Conservation (phyloP, 129 eudicot genomes). For the Flaveria bidentis region DNA sequence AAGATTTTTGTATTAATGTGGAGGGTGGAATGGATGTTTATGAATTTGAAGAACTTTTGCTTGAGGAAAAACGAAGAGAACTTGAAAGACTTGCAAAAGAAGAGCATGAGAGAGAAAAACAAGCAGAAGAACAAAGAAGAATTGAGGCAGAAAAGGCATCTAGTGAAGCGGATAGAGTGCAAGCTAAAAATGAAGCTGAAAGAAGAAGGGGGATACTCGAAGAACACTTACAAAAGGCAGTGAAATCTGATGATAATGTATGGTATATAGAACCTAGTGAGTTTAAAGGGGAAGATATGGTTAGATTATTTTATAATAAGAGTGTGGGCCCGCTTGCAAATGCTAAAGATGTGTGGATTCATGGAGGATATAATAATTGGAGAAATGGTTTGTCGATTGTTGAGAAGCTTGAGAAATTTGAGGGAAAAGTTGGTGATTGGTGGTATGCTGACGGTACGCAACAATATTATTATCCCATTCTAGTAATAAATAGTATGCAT, state of each 20-base stretch:
- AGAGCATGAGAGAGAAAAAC: slow-evolving; percentile 71
- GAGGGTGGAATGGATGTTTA: slow-evolving; percentile 71
- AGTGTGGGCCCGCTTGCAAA: slow-evolving; percentile 72
- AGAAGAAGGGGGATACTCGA: slow-evolving; percentile 60
- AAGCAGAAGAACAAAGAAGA: slow-evolving; percentile 67
- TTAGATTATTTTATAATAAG: slow-evolving; percentile 73
- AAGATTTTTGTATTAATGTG: slow-evolving; percentile 78
- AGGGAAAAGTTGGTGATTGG: slow-evolving; percentile 71
- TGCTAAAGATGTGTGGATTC: slow-evolving; percentile 78
- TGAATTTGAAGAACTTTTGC: slow-evolving; percentile 89
- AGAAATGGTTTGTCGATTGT: slow-evolving; percentile 81
- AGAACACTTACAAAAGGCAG: slow-evolving; percentile 58
- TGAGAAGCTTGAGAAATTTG: slow-evolving; percentile 58
- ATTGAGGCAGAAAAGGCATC: slow-evolving; percentile 75
- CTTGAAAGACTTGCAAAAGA: slow-evolving; percentile 68
- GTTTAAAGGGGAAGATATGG: slow-evolving; percentile 59
- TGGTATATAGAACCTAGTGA: slow-evolving; percentile 78
- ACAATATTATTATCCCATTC: slow-evolving; percentile 21
- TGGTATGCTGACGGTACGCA: slow-evolving; percentile 86
- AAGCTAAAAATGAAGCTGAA: slow-evolving; percentile 68
- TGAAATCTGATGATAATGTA: slow-evolving; percentile 45
- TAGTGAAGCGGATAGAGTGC: slow-evolving; percentile 76
- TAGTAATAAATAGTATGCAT: background rate
- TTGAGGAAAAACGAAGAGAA: slow-evolving; percentile 83
- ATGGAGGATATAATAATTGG: slow-evolving; percentile 89